phyloP scores from a whole-genome alignment of 768 basidiomycete genomes.

The Suillus discolor region DNA sequence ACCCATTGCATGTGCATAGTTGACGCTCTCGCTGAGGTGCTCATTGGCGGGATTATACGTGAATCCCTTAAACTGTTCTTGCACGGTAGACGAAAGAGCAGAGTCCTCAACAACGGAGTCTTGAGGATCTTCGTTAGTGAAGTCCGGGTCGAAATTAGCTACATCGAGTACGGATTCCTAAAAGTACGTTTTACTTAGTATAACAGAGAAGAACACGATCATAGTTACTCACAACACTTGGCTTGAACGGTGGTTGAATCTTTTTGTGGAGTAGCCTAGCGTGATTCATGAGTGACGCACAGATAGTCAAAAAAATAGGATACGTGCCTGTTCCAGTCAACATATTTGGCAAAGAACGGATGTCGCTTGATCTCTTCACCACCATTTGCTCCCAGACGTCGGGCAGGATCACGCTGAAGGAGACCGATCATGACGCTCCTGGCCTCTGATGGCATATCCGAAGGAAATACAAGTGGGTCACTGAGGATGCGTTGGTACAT shows the following conservation, averaged over 20 bases:
- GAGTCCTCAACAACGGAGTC: slow-evolving; percentile 97
- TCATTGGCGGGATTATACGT: slow-evolving; percentile 87
- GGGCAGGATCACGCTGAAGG: slow-evolving; percentile 84
- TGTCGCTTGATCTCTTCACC: slow-evolving; percentile 96
- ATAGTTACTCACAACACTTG: slow-evolving; percentile 73
- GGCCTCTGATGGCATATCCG: slow-evolving; percentile 87
- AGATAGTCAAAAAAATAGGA: slow-evolving; percentile 5
- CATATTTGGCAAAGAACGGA: slow-evolving; percentile 91
- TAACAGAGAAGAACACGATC: not conserved
- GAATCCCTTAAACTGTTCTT: slow-evolving; percentile 93
- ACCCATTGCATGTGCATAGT: slow-evolving; percentile 47
- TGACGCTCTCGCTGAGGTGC: slow-evolving; percentile 83
- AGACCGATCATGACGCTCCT: slow-evolving; percentile 86
- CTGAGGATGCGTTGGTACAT: slow-evolving; percentile 96
- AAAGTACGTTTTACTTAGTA: slow-evolving; percentile 14
- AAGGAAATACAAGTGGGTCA: slow-evolving; percentile 90
- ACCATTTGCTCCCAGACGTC: slow-evolving; percentile 88
- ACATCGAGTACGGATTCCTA: slow-evolving; percentile 93
- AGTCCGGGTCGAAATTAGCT: slow-evolving; percentile 96
- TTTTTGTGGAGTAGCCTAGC: slow-evolving; percentile 83
- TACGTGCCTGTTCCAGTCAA: slow-evolving; percentile 83
- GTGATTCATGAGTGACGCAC: slow-evolving; percentile 8
- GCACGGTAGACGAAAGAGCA: slow-evolving; percentile 91
- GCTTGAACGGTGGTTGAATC: slow-evolving; percentile 97
- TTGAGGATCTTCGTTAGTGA: slow-evolving; percentile 92